A percentile compares a stretch with the other conserved stretches of the same genome.
phyloP scores from a whole-genome alignment of 2,329 filamentous ascomycete genomes.

The Rhinocladiella similis region DNA sequence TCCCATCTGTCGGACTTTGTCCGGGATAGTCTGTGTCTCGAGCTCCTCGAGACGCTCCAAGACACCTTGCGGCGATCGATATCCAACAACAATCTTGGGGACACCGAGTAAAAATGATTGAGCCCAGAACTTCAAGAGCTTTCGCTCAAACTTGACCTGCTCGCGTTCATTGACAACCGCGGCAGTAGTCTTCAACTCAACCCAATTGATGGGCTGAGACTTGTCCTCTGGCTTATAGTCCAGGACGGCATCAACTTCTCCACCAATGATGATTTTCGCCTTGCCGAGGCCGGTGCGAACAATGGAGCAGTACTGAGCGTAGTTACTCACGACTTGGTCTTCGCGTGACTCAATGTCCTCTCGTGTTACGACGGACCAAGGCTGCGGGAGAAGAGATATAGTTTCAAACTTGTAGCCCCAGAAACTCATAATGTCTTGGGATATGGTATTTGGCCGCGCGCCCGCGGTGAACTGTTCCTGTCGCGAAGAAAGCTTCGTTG shows the following conservation, averaged over 20 bases:
- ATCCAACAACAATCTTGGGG: constrained; percentile 87
- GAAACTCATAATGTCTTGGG: constrained; percentile 82
- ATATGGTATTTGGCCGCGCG: constrained; percentile 54
- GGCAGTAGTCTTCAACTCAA: constrained; percentile 90
- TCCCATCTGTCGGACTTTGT: constrained; percentile 66
- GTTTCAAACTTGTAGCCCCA: constrained; percentile 99
- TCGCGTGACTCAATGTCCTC: constrained; percentile 78
- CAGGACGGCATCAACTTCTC: constrained; percentile 95
- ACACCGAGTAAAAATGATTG: constrained; percentile 94
- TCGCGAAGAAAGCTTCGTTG: constrained; percentile 65
- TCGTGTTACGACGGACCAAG: constrained; percentile 71
- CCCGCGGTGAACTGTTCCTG: constrained; percentile 55
- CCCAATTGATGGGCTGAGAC: constrained; percentile 77
- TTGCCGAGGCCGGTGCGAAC: constrained; percentile 84
- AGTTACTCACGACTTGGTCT: constrained; percentile 74
- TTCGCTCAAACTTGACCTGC: constrained; percentile 76
- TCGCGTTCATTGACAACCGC: constrained; percentile 69
- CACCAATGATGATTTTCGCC: constrained; percentile 74
- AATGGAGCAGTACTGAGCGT: constrained; percentile 93
- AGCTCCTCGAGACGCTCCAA: constrained; percentile 74
- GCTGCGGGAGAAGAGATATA: constrained; percentile 70
- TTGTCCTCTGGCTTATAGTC: constrained; percentile 71
- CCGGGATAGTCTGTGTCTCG: constrained; percentile 75
- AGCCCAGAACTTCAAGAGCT: constrained; percentile 94
- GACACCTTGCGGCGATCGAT: constrained; percentile 71